Conservation (phyloP, 2,329 filamentous ascomycete species). For the Claviceps sp. region DNA sequence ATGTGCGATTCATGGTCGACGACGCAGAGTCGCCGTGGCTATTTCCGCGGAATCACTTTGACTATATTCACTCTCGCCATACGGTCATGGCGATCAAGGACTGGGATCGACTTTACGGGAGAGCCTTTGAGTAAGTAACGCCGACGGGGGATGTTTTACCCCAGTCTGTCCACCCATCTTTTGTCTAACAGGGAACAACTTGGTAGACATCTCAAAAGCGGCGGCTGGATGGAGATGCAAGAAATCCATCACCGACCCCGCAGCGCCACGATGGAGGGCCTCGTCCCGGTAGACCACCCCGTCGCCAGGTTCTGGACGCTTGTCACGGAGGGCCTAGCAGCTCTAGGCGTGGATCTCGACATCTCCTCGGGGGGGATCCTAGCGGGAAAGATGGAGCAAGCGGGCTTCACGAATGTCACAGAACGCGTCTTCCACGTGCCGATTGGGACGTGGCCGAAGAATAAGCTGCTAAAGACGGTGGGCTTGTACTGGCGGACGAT, state of each 20-base stretch:
- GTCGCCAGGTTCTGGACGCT: slow-evolving; percentile 34
- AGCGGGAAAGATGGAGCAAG: slow-evolving; percentile 31
- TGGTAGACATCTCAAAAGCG: slow-evolving; percentile 35
- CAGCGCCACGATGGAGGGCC: slow-evolving; percentile 26
- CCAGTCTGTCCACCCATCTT: neutral
- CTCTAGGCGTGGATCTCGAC: slow-evolving; percentile 33
- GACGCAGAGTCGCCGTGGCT: slow-evolving; percentile 45
- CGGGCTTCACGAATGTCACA: slow-evolving; percentile 38
- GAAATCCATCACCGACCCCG: slow-evolving; percentile 38
- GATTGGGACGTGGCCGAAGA: slow-evolving; percentile 40
- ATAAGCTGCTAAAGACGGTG: slow-evolving; percentile 36
- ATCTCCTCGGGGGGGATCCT: slow-evolving; percentile 27
- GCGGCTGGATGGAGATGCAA: slow-evolving; percentile 42
- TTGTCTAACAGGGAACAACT: neutral
- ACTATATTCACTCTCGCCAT: slow-evolving; percentile 47
- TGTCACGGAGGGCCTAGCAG: slow-evolving; percentile 29
- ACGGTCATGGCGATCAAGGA: slow-evolving; percentile 42
- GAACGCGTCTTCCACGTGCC: slow-evolving; percentile 38
- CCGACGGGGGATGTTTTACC: neutral
- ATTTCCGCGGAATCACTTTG: slow-evolving; percentile 39
- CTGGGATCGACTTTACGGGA: slow-evolving; percentile 36
- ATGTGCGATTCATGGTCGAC: slow-evolving; percentile 42
- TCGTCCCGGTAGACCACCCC: slow-evolving; percentile 25
- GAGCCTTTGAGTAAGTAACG: slow-evolving; percentile 29
- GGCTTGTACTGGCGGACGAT: slow-evolving; percentile 39